Percentiles rank a stretch among this genome's conserved stretches.
These are phyloP conservation scores for Ophiocordyceps camponoti-rufipedis DNA, from an alignment of 2,329 filamentous ascomycete species.

Conservation along the genomic window DNA sequence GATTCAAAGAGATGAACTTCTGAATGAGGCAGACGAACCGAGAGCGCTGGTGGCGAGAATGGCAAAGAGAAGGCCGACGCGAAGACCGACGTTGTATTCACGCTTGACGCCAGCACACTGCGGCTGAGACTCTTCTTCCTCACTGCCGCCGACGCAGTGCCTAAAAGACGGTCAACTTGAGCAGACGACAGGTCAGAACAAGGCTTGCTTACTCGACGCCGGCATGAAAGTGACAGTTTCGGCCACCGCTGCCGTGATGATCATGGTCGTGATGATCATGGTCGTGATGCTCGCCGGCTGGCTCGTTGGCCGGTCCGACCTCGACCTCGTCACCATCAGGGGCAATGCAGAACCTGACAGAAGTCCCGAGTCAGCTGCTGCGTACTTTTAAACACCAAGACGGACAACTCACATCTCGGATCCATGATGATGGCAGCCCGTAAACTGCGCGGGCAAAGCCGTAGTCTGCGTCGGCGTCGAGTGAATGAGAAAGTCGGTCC, in stretches of 20 bases:
- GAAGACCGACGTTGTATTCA: conserved; percentile 49
- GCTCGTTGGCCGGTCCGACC: conserved; percentile 19
- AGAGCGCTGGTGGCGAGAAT: conserved; percentile 50
- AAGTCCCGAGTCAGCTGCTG: too few species aligned
- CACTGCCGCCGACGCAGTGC: conserved; percentile 36
- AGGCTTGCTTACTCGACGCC: conserved; percentile 45
- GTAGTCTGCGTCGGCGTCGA: conserved; percentile 33
- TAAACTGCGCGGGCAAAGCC: conserved; percentile 40
- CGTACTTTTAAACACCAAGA: too few species aligned
- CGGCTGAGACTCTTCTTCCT: conserved; percentile 15
- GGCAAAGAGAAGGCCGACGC: conserved; percentile 55
- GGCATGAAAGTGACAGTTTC: conserved; percentile 45
- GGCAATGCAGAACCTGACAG: conserved; percentile 41
- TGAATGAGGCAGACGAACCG: conserved; percentile 18
- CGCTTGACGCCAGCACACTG: conserved; percentile 26
- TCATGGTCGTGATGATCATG: conserved; percentile 2
- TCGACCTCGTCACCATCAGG: conserved; percentile 42
- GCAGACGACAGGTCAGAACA: not conserved
- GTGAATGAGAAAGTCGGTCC: conserved; percentile 23
- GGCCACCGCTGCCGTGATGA: conserved; percentile 3
- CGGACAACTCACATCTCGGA: conserved; percentile 28
- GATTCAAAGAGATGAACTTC: not conserved
- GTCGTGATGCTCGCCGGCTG: conserved; percentile 4
- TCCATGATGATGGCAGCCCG: conserved; percentile 45
- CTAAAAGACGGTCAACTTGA: conserved; percentile 8